These are phyloP conservation scores for Pythium rhizo-oryzae DNA, from an alignment of 352 stramenopile genomes.

Conservation along the genomic window DNA sequence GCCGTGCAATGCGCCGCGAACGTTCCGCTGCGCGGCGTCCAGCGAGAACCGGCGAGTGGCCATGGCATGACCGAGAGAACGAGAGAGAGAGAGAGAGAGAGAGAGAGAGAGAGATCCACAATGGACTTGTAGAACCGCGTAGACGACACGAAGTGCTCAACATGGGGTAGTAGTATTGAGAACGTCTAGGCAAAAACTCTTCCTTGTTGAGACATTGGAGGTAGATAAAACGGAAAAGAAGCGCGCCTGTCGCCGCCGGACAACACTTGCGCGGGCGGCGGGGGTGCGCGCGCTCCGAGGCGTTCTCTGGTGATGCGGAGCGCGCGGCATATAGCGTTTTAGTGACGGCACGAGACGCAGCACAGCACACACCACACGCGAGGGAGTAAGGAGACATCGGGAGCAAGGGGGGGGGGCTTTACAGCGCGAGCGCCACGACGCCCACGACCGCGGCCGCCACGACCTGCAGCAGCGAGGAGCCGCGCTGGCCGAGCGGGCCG, in stretches of 20 bases:
- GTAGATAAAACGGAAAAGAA: no score
- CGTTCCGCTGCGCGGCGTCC: background rate
- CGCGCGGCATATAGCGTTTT: no score
- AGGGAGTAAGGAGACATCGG: background rate
- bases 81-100: background rate
- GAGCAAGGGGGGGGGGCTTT: background rate
- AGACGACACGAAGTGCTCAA: no score
- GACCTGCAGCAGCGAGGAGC: background rate
- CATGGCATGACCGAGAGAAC: no score
- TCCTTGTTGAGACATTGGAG: no score
- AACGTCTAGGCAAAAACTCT: no score
- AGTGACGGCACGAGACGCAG: background rate
- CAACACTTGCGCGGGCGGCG: slow-evolving; percentile 8
- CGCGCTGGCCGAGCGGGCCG: background rate
- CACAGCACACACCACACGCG: background rate
- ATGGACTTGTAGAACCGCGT: no score
- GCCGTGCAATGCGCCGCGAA: background rate
- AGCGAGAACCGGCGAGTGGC: background rate
- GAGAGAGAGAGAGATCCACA: background rate
- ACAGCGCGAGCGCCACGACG: slow-evolving; percentile 19
- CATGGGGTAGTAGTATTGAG: no score
- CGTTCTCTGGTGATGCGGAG: background rate
- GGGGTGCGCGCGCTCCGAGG: background rate
- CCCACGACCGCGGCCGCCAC: slow-evolving; percentile 13
- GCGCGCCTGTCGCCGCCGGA: background rate